These are phyloP conservation scores for Puccinia triticina DNA, from an alignment of 1,284 basidiomycete species.

Conservation along the genomic window DNA sequence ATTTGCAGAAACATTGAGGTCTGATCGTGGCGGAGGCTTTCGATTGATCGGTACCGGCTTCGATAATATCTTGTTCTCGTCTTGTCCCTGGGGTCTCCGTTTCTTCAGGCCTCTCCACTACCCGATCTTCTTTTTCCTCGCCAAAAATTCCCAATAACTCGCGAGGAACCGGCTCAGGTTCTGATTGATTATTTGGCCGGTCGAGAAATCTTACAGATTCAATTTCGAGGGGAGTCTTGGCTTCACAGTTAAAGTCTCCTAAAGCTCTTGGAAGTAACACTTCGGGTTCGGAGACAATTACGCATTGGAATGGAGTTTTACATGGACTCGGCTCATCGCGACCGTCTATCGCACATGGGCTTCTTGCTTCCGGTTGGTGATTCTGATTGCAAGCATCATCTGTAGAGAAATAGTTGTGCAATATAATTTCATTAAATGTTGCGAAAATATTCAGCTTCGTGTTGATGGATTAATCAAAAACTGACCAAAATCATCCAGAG, in stretches of 20 bases:
- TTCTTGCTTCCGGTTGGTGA: neutral
- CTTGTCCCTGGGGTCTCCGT: neutral
- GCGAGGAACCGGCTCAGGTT: neutral
- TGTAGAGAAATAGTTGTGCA: neutral
- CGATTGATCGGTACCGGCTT: neutral
- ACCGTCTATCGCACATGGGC: neutral
- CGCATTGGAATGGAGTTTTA: neutral
- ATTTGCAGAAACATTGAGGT: constrained; percentile 18
- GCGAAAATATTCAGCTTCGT: neutral
- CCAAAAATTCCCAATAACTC: neutral
- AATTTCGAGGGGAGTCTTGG: neutral
- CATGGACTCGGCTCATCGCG: neutral
- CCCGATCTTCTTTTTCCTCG: neutral
- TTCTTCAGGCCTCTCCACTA: neutral
- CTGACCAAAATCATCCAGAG: neutral
- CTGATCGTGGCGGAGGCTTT: neutral
- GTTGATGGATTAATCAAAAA: neutral
- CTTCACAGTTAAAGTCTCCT: neutral
- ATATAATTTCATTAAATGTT: neutral
- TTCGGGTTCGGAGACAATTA: neutral
- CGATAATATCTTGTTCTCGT: neutral
- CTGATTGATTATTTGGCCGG: neutral
- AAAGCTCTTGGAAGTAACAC: neutral
- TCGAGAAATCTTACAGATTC: neutral
- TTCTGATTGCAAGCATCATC: neutral